Evolutionary conservation across 1,284 basidiomycete species (phyloP).

Genomic region (Inonotus obliquus): DNA sequence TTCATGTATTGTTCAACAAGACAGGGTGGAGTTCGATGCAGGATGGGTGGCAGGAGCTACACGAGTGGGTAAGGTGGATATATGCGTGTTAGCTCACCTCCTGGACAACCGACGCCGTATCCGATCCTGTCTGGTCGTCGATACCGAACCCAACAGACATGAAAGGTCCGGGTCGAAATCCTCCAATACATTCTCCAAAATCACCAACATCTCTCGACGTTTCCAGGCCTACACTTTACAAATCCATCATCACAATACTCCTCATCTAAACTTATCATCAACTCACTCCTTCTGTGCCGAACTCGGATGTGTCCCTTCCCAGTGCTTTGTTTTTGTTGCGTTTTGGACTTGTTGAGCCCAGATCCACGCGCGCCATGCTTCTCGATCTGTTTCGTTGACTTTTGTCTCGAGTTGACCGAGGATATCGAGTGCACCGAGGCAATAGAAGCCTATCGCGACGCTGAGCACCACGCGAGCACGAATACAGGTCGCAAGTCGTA

Average conservation of each 20-base stretch:
- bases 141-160: slow-evolving; percentile 36
- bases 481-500: no score
- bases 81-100: not conserved
- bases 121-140: not conserved
- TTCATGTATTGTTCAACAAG: not conserved
- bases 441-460: slow-evolving; percentile 82
- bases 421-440: slow-evolving; percentile 74
- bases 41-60: no score
- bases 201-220: not conserved
- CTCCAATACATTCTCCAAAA: slow-evolving; percentile 1
- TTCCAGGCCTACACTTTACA: slow-evolving; percentile 3
- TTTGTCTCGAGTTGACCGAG: slow-evolving; percentile 51
- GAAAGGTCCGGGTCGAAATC: slow-evolving; percentile 43
- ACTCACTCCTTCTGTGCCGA: not conserved
- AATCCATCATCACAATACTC: not conserved
- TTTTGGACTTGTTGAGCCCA: slow-evolving; percentile 57
- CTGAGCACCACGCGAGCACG: no score
- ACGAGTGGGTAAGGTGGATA: not conserved
- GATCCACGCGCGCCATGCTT: slow-evolving; percentile 76
- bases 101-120: not conserved
- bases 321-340: not conserved
- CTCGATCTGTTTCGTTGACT: slow-evolving; percentile 46
- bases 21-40: not conserved
- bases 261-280: not conserved
- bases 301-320: no score